Evolutionary conservation across 306 rosid species (phyloP), one percentile per base, ranked within the genome.

Genomic region (Pachyrhizus erosus): DNA sequence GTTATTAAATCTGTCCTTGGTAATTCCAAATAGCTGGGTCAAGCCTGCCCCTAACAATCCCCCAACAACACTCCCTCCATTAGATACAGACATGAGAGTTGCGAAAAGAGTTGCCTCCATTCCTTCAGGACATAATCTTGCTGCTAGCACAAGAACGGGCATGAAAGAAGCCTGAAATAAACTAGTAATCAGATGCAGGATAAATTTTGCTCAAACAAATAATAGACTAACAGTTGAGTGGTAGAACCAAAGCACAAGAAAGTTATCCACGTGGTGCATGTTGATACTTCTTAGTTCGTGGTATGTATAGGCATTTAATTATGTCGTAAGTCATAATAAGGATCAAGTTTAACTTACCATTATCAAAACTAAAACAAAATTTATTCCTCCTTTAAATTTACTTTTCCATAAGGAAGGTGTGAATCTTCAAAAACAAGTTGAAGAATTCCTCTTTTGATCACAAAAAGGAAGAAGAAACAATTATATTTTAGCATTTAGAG

Each of bases 71-170:
- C 96, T 92, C 68, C 98, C 99, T 40, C 94, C 99, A 23, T 96
- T 96, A 14, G 94, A 91, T 78, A 96, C 81, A 21, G 99, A 96
- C 99, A 96, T 96, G 17, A 96, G 97, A 83, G 99, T 96, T 77
- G 99, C 99, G n/a, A 96, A 96, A 66, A 93, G 97, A 14, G 98
- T 96, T 61, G 99, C 99, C 80, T 96, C 98, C 92, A 96, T 90
- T 73, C 99, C 99, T 89, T 96, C 99, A 0, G 98, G 99, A 84
- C 99, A 96, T 65, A 96, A 81, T 80, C 83, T 96, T 75, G 99
- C 99, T 21, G 99, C 97, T 60, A 96, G 89, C 82, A 96, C 99
- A 58, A 96, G 97, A 88, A 95, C 96, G 1, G 99, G 99, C 99
- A 95, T 93, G 89, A 96, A 91, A 81, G 99, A 96, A 80, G 97